Conservation (phyloP, 495 filamentous ascomycete genomes). For the Penicillium diatomitis region DNA sequence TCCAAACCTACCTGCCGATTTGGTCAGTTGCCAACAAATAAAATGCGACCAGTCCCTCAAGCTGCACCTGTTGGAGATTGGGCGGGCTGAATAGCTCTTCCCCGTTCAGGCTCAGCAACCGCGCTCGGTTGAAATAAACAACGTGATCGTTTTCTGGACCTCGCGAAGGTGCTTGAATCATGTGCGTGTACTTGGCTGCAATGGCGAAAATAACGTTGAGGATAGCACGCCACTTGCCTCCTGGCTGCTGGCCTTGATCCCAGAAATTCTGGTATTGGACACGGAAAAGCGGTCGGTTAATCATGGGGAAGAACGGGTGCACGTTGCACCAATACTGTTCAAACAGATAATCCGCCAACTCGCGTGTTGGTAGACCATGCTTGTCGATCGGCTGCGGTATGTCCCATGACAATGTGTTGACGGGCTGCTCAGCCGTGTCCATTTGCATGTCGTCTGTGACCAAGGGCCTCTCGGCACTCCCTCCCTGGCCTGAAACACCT, state of each 20-base stretch:
- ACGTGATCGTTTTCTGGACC: conserved; percentile 26
- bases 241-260: conserved; percentile 23
- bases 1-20: conserved; percentile 38
- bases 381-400: not conserved
- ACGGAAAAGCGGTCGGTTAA: conserved; percentile 34
- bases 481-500: too few species aligned
- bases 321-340: conserved; percentile 45
- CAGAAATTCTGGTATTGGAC: conserved; percentile 31
- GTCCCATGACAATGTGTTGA: not conserved
- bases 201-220: conserved; percentile 57
- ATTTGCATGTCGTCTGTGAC: not conserved
- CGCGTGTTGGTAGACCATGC: not conserved
- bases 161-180: conserved; percentile 33
- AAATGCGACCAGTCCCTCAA: conserved; percentile 46
- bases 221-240: conserved; percentile 46
- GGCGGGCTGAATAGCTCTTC: conserved; percentile 32
- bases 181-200: conserved; percentile 18
- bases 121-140: conserved; percentile 48
- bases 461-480: too few species aligned
- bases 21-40: conserved; percentile 51
- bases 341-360: conserved; percentile 36
- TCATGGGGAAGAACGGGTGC: conserved; percentile 48
- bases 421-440: not conserved
- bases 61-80: conserved; percentile 50
- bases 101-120: conserved; percentile 42